These are phyloP conservation scores for Cladosporium sp. DNA, from an alignment of 2,329 filamentous ascomycete species.

Conservation along the genomic window DNA sequence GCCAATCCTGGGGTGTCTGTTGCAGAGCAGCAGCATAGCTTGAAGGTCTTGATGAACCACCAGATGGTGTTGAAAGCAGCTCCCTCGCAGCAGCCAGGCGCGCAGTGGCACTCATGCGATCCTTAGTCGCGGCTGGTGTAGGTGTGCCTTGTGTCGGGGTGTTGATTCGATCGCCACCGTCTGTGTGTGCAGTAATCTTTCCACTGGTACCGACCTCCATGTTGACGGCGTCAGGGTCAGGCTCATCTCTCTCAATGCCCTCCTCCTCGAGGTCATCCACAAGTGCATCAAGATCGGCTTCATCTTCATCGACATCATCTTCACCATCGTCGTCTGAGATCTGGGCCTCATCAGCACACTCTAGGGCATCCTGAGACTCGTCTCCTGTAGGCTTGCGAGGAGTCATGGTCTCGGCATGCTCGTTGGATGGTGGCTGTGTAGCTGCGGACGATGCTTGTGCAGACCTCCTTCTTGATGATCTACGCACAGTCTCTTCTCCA, in stretches of 20 bases:
- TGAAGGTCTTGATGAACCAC: constrained; percentile 58
- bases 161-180: constrained; percentile 83
- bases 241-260: constrained; percentile 69
- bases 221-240: constrained; percentile 84
- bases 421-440: constrained; percentile 21
- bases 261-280: constrained; percentile 90
- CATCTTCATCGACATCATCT: constrained; percentile 53
- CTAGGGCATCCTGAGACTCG: constrained; percentile 68
- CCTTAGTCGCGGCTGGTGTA: constrained; percentile 33
- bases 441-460: constrained; percentile 30
- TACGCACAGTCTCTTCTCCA: constrained; percentile 31
- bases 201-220: constrained; percentile 85
- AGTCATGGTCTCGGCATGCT: constrained; percentile 13
- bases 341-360: constrained; percentile 91
- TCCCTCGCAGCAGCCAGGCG: constrained; percentile 39
- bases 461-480: constrained; percentile 38
- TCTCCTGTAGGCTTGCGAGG: constrained; percentile 52
- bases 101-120: constrained; percentile 36
- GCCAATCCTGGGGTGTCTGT: constrained; percentile 85
- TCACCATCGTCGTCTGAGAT: constrained; percentile 63
- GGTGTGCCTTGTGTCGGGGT: constrained; percentile 69
- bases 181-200: constrained; percentile 86
- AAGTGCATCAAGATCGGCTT: constrained; percentile 74
- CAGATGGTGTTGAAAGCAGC: constrained; percentile 49
- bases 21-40: constrained; percentile 86